Percentiles rank a stretch among this genome's conserved stretches.
These are phyloP conservation scores for Penicillium sp. DNA, from an alignment of 2,329 filamentous ascomycete genomes.

Conservation along the genomic window DNA sequence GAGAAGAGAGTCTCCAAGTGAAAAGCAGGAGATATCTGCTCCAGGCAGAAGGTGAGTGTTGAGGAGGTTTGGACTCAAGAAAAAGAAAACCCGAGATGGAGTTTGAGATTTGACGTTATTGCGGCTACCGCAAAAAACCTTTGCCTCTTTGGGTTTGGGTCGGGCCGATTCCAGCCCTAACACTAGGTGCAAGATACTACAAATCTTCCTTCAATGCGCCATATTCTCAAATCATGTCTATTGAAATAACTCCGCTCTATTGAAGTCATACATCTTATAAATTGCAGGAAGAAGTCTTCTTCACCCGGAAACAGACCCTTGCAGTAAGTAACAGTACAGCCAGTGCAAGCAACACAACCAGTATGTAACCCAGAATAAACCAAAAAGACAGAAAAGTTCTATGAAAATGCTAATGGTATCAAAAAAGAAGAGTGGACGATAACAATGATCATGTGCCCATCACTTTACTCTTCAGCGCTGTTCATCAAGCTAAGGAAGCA, in stretches of 20 bases:
- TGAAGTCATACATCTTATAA: background rate
- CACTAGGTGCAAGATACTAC: background rate
- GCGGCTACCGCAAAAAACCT: conserved; percentile 18
- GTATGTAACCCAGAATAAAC: conserved; percentile 2
- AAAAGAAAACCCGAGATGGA: conserved; percentile 23
- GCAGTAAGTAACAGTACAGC: background rate
- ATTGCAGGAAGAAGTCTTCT: background rate
- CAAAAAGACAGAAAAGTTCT: conserved; percentile 3
- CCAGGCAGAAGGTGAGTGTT: conserved; percentile 33
- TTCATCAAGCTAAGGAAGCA: conserved; percentile 56
- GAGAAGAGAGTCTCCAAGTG: conserved; percentile 3
- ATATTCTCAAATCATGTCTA: background rate
- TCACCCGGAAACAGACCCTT: background rate
- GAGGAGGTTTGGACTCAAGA: conserved; percentile 14
- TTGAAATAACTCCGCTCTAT: background rate
- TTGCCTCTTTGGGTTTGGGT: conserved; percentile 25
- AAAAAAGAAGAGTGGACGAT: conserved; percentile 6
- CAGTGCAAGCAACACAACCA: background rate
- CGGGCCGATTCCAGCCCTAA: conserved; percentile 19
- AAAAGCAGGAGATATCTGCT: conserved; percentile 27
- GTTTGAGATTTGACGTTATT: conserved; percentile 4
- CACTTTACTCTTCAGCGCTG: conserved; percentile 37
- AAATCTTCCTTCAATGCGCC: background rate
- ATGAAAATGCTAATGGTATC: conserved; percentile 10
- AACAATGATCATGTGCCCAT: conserved; percentile 6